Evolutionary conservation across 2,329 filamentous ascomycete genomes (phyloP).

Genomic region (Hymenoscyphus occultus): DNA sequence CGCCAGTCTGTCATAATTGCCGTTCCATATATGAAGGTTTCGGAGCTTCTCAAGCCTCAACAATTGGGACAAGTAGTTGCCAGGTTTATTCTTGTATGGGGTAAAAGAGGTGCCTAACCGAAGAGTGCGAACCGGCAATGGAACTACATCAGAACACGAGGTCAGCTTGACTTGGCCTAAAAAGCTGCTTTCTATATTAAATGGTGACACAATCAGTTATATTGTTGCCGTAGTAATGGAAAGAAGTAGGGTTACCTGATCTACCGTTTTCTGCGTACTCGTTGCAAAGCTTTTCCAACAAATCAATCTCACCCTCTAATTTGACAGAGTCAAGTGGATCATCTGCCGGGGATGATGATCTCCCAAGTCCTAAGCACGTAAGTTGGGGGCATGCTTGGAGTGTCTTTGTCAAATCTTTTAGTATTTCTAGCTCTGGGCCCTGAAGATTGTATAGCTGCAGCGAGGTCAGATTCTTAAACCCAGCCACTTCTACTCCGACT

Average conservation of each 20-base stretch:
- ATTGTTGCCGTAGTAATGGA: not conserved
- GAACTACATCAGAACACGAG: not conserved
- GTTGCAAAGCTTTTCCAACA: conserved; percentile 15
- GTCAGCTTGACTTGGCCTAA: too few relatives aligned
- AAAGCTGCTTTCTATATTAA: not conserved
- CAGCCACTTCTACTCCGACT: conserved; percentile 4
- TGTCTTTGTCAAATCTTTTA: conserved; percentile 6
- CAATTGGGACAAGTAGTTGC: conserved; percentile 13
- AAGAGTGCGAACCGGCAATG: conserved; percentile 11
- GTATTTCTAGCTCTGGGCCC: not conserved
- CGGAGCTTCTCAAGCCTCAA: conserved; percentile 1
- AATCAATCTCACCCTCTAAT: not conserved
- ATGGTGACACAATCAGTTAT: not conserved
- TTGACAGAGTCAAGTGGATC: not conserved
- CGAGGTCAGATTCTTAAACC: conserved; percentile 15
- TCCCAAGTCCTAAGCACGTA: conserved; percentile 13
- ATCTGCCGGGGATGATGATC: not conserved
- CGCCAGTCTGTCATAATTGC: not conserved
- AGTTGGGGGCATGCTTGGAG: conserved; percentile 9
- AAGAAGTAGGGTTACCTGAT: not conserved
- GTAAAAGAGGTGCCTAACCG: conserved; percentile 12
- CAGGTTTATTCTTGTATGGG: not conserved
- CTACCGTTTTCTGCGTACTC: not conserved
- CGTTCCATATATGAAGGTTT: conserved; percentile 15
- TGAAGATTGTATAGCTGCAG: conserved; percentile 18